Percentiles rank a stretch among this genome's conserved stretches.
phyloP scores from a whole-genome alignment of 1,284 basidiomycete species.

The Microstroma glucosiphilum region DNA sequence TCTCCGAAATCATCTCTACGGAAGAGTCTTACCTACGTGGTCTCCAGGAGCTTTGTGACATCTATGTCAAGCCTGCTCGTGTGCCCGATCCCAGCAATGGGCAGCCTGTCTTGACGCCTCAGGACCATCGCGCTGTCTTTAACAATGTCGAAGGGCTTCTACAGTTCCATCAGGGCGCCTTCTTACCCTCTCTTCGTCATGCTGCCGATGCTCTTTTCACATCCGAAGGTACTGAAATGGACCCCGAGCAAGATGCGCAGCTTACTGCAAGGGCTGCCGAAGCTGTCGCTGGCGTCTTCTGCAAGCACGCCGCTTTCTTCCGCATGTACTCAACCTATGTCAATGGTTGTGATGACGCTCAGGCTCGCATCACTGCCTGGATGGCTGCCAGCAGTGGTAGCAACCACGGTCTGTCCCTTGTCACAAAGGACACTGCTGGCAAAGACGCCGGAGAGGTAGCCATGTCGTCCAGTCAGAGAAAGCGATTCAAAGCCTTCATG shows the following conservation, averaged over 20 bases:
- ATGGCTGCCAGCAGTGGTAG: constrained; percentile 18
- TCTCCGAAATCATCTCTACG: constrained; percentile 61
- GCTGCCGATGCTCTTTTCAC: constrained; percentile 51
- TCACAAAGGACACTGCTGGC: background rate
- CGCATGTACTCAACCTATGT: constrained; percentile 49
- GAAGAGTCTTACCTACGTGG: constrained; percentile 92
- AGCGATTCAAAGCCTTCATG: constrained; percentile 41
- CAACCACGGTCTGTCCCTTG: constrained; percentile 11
- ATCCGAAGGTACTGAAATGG: constrained; percentile 38
- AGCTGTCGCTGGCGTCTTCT: constrained; percentile 78
- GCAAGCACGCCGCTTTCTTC: constrained; percentile 42
- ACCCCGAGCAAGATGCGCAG: constrained; percentile 64
- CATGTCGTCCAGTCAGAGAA: constrained; percentile 28
- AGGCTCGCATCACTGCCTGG: constrained; percentile 24
- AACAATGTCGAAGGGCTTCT: constrained; percentile 82
- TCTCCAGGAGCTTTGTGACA: constrained; percentile 83
- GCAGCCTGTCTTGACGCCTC: constrained; percentile 73
- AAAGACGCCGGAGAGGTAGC: background rate
- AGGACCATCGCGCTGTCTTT: constrained; percentile 87
- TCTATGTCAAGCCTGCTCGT: constrained; percentile 84
- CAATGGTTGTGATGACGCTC: constrained; percentile 44
- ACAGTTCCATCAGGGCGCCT: constrained; percentile 83
- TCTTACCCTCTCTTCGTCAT: constrained; percentile 77
- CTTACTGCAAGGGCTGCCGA: constrained; percentile 70
- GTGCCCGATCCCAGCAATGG: constrained; percentile 56